A percentile compares a stretch with the other conserved stretches of the same genome.
phyloP scores from a whole-genome alignment of 2,329 filamentous ascomycete genomes.

The Cephalotrichum gorgonifer region DNA sequence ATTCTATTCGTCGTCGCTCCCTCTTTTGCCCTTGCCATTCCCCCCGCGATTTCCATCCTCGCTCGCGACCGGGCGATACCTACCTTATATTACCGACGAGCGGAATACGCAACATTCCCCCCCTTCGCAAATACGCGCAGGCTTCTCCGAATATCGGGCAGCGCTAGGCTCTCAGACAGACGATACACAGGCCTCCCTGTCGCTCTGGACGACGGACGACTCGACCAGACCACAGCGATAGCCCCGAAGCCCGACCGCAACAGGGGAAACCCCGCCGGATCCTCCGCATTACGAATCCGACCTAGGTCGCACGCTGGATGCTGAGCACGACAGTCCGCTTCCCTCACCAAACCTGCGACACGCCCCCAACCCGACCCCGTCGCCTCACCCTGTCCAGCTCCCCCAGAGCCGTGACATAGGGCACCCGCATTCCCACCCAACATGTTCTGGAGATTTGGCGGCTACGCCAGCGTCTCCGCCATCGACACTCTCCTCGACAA shows the following conservation, averaged over 20 bases:
- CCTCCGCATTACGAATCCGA: neutral
- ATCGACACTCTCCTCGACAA: constrained; percentile 97
- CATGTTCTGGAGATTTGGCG: constrained; percentile 99
- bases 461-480: constrained; percentile 93
- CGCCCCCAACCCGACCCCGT: neutral
- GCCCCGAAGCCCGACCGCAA: too few relatives aligned
- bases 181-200: too few relatives aligned
- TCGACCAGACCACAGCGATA: too few relatives aligned
- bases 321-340: neutral
- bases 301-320: constrained; percentile 2
- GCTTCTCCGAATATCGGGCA: too few relatives aligned
- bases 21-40: constrained; percentile 1
- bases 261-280: too few relatives aligned
- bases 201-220: too few relatives aligned
- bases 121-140: too few relatives aligned
- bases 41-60: neutral
- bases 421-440: constrained; percentile 27
- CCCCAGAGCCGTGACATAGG: constrained; percentile 21
- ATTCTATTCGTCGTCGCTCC: constrained; percentile 4
- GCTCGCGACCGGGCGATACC: neutral
- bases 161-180: too few relatives aligned
- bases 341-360: neutral
- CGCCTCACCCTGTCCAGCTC: constrained; percentile 7
- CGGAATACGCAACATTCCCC: too few relatives aligned
- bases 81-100: neutral